Conservation (phyloP, 2,329 filamentous ascomycete species). For the Aspergillus sp. region DNA sequence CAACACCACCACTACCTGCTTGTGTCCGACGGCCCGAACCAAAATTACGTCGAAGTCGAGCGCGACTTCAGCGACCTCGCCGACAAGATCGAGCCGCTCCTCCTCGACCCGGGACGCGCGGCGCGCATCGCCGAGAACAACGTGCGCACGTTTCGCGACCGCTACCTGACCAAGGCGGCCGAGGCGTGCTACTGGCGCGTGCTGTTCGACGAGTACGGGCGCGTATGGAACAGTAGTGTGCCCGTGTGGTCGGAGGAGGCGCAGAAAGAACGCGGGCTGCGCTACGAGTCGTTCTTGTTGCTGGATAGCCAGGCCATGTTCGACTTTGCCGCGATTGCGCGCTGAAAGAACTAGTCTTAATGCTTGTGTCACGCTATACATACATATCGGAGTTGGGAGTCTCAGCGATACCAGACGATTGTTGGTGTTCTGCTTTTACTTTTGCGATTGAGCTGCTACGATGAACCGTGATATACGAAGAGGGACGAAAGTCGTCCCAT, state of each 20-base stretch:
- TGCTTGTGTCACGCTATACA: background rate
- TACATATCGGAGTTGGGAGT: conserved; percentile 5
- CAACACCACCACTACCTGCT: conserved; percentile 48
- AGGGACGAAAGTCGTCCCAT: no score
- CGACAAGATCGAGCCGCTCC: conserved; percentile 33
- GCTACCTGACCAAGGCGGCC: conserved; percentile 49
- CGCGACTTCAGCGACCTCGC: conserved; percentile 55
- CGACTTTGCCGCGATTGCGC: conserved; percentile 11
- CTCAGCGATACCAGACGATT: background rate
- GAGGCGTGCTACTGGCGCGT: conserved; percentile 52
- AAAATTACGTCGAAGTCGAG: conserved; percentile 48
- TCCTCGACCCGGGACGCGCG: conserved; percentile 35
- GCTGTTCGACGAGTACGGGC: conserved; percentile 33
- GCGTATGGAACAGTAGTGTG: conserved; percentile 20
- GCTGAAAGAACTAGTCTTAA: background rate
- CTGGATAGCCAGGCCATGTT: conserved; percentile 25
- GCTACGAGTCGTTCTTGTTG: conserved; percentile 30
- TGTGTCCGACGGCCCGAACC: conserved; percentile 37
- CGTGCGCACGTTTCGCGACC: conserved; percentile 44
- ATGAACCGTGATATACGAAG: no score
- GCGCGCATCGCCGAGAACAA: conserved; percentile 47
- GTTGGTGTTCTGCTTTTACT: no score
- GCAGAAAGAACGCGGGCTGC: conserved; percentile 16
- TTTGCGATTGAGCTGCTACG: no score
- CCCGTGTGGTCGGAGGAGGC: conserved; percentile 4